phyloP scores from a whole-genome alignment of 78 protist species.

The Speleostelium caveatum region DNA sequence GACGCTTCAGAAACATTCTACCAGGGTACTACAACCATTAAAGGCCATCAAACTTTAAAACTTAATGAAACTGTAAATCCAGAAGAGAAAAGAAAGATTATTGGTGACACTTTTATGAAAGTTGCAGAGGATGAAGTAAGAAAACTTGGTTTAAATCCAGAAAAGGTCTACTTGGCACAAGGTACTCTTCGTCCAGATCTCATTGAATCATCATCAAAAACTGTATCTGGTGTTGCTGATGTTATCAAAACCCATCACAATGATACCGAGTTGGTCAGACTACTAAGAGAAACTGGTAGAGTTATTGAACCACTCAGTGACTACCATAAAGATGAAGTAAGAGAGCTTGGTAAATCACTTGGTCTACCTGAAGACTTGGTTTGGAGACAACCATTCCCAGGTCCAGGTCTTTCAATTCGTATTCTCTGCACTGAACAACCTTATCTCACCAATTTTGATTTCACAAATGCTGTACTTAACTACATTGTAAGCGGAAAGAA shows the following conservation, averaged over 20 bases:
- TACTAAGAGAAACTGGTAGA: conserved; percentile 85
- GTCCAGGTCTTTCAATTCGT: conserved; percentile 98
- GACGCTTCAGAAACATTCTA: conserved; percentile 91
- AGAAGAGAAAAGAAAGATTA: conserved; percentile 96
- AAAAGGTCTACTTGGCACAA: conserved; percentile 89
- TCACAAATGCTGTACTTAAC: conserved; percentile 5
- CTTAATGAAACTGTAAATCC: conserved; percentile 81
- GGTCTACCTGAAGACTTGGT: conserved; percentile 93
- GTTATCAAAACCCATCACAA: conserved; percentile 98
- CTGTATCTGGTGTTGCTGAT: conserved; percentile 87
- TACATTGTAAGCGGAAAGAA: conserved; percentile 21
- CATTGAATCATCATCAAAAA: conserved; percentile 93
- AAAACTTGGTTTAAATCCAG: conserved; percentile 73
- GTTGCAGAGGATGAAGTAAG: conserved; percentile 78
- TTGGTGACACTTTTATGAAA: conserved; percentile 97
- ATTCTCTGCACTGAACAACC: conserved; percentile 89
- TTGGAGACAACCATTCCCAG: conserved; percentile 98
- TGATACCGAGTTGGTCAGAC: conserved; percentile 92
- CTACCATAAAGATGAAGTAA: conserved; percentile 97
- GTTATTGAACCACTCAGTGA: conserved; percentile 95
- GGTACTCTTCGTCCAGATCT: conserved; percentile 98
- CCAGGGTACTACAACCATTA: conserved; percentile 84
- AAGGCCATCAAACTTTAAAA: conserved; percentile 18
- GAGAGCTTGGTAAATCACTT: conserved; percentile 91
- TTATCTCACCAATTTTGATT: conserved; percentile 56